Conservation (phyloP, 495 filamentous ascomycete genomes). For the Aspergillus funiculosus region DNA sequence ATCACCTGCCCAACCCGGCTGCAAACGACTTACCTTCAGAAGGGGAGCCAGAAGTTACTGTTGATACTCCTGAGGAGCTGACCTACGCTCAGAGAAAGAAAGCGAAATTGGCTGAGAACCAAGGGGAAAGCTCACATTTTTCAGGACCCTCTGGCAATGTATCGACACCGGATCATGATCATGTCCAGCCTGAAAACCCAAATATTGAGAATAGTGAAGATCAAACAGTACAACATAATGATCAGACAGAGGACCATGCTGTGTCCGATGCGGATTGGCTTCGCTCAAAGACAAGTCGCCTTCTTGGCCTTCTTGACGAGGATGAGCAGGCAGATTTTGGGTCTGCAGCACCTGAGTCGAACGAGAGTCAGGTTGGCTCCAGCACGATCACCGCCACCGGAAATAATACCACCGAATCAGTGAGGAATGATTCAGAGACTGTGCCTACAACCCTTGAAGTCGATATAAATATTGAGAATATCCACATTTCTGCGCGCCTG, state of each 20-base stretch:
- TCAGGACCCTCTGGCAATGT: not conserved
- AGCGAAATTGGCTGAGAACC: conserved; percentile 23
- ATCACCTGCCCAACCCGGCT: conserved; percentile 35
- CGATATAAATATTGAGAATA: conserved; percentile 40
- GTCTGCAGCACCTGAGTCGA: conserved; percentile 2
- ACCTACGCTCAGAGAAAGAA: conserved; percentile 40
- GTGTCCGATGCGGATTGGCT: conserved; percentile 81
- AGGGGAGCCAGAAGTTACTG: conserved; percentile 24
- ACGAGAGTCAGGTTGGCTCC: conserved; percentile 21
- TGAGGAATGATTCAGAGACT: conserved; percentile 14
- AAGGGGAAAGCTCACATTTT: not conserved
- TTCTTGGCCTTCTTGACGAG: conserved; percentile 78
- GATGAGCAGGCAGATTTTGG: conserved; percentile 43
- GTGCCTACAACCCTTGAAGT: conserved; percentile 17
- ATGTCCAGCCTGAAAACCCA: conserved; percentile 24
- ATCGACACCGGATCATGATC: not conserved
- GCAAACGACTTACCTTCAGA: conserved; percentile 18
- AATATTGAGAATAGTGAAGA: conserved; percentile 22
- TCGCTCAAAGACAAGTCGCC: conserved; percentile 81
- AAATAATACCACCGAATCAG: not conserved
- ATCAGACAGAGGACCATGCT: conserved; percentile 18
- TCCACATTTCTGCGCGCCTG: conserved; percentile 54
- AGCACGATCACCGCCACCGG: conserved; percentile 16
- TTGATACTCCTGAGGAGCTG: conserved; percentile 31
- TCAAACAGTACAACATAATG: conserved; percentile 17